Base-by-base conservation (phyloP, 345 rosid species). In the Arabis hirsuta region DNA sequence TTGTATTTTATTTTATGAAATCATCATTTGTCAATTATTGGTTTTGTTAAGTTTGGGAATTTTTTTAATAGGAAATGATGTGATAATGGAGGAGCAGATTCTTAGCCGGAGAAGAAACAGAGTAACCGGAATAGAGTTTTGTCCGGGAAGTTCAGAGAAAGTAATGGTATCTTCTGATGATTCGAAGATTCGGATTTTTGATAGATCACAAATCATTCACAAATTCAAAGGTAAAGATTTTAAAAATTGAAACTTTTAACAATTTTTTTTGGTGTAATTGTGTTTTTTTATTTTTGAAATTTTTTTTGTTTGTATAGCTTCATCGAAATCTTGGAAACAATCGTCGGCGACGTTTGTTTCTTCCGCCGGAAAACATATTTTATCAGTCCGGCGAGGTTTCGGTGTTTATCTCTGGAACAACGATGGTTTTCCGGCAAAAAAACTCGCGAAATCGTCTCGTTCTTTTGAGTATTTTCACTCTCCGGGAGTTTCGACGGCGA, bases 371-470 rank as follows among this genome's bases (percentile, higher is more conserved):
- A 88, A 79, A 77, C 90, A 88, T 61, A 84, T 91, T 67, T 69
- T 94, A 81, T 94, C 97, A 20, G 81, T 91, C 14, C 85, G 96
- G 69, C 84, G 84, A 62, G 96, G 90, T 77, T 76, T 73, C 57
- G 96, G 79, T 8, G 91, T 94, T 59, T 91, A 85, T 76, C 78
- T 88, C 65, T 89, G 97, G 97, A 83, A 84, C 77, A 83, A 84
- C 60, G 79, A 82, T 20, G 78, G 14, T 2, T 36, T 71, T 31
- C 74, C 81, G 19, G 45, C 81, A 22, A 75, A 78, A 3, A 89
- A 86, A 61, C 77, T 67, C 20, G 36, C 32, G 7, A 85, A 81
- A 73, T 79, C 96, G 1, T 73, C 80, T 12, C 77, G 69, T 46
- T 83, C 96, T 31, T 87, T 88, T 9, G 98, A 91, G 84, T 84